Evolutionary conservation across 192 early-diverging fungal genomes (phyloP).

Genomic region (Jimgerdemannia lactiflua): DNA sequence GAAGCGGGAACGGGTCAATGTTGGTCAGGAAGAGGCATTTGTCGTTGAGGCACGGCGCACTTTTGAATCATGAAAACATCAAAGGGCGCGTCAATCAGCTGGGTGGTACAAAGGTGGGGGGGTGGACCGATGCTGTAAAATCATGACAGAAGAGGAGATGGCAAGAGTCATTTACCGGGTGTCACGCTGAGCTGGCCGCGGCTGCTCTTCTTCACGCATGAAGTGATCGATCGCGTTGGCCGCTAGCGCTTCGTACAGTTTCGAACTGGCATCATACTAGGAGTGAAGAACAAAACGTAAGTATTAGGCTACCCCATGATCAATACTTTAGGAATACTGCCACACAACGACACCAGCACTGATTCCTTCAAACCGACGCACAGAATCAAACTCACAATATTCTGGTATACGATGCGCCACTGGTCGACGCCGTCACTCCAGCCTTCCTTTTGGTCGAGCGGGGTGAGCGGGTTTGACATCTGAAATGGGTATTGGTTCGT

Average conservation of each 20-base stretch:
- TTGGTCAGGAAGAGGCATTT: conserved; percentile 52
- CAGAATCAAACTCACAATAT: conserved; percentile 28
- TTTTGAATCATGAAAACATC: conserved; percentile 2
- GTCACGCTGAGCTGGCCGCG: conserved; percentile 38
- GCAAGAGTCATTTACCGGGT: conserved; percentile 22
- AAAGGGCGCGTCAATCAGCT: no score
- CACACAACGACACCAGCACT: neutral
- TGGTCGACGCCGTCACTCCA: conserved; percentile 48
- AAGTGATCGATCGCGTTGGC: conserved; percentile 48
- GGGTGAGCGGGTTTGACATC: conserved; percentile 41
- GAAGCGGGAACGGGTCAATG: conserved; percentile 46
- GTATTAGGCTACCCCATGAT: neutral
- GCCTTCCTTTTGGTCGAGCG: conserved; percentile 35
- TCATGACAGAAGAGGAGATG: neutral
- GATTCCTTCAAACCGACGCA: neutral
- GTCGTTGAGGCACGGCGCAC: conserved; percentile 49
- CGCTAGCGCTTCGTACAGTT: conserved; percentile 37
- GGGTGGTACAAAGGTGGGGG: no score
- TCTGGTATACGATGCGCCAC: conserved; percentile 41
- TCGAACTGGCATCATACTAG: conserved; percentile 48
- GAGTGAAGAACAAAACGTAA: neutral
- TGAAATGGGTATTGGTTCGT: conserved; percentile 59
- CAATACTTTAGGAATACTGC: no score
- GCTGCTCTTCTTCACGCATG: conserved; percentile 36
- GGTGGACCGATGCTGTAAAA: no score